phyloP scores from a whole-genome alignment of 306 rosid genomes.

The Notholithocarpus densiflorus region DNA sequence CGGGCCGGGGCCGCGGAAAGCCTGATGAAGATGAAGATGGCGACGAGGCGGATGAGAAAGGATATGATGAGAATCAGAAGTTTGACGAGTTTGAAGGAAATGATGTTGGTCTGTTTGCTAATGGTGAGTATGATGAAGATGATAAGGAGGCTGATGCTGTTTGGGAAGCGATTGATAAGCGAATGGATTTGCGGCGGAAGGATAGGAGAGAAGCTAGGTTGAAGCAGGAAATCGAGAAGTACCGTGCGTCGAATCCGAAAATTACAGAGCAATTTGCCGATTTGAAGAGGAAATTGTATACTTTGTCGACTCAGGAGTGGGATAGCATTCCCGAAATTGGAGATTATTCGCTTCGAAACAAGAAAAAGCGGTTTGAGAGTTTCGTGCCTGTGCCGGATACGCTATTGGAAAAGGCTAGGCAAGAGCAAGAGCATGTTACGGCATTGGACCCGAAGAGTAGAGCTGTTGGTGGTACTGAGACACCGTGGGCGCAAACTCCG shows the following conservation, averaged over 20 bases:
- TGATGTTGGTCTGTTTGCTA: constrained; percentile 84
- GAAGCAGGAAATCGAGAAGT: constrained; percentile 91
- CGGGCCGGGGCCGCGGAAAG: constrained; percentile 63
- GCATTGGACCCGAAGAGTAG: constrained; percentile 89
- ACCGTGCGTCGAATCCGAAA: constrained; percentile 78
- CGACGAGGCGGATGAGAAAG: constrained; percentile 76
- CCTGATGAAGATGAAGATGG: constrained; percentile 81
- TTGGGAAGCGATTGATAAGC: constrained; percentile 83
- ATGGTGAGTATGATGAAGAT: constrained; percentile 86
- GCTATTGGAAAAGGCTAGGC: constrained; percentile 83
- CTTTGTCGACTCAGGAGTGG: constrained; percentile 70
- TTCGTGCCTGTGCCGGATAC: constrained; percentile 89
- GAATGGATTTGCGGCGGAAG: constrained; percentile 93
- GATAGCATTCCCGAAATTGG: constrained; percentile 81
- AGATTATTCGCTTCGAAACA: constrained; percentile 73
- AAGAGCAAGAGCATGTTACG: constrained; percentile 82
- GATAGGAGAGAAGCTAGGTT: constrained; percentile 84
- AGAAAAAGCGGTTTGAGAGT: constrained; percentile 87
- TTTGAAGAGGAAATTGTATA: constrained; percentile 64
- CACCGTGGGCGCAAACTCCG: constrained; percentile 81
- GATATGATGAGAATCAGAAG: constrained; percentile 86
- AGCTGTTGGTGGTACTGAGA: constrained; percentile 66
- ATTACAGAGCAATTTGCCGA: constrained; percentile 85
- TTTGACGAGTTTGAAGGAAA: constrained; percentile 91
- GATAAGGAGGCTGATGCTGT: constrained; percentile 91